A percentile compares a stretch with the other conserved stretches of the same genome.
These are phyloP conservation scores for Priceomyces haplophilus DNA, from an alignment of 805 yeast species.

Conservation along the genomic window DNA sequence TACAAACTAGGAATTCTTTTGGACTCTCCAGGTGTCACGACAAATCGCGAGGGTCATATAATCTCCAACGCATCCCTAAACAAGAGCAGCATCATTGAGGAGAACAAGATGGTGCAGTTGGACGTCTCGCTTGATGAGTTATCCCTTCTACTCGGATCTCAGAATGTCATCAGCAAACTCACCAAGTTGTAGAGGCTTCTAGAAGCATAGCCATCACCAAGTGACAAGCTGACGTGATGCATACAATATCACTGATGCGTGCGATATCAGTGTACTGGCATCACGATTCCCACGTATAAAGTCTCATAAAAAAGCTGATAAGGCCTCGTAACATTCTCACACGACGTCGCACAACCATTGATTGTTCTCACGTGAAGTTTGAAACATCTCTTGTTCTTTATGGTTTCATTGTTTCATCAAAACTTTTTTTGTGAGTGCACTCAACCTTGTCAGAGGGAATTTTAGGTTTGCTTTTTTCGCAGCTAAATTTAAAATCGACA, in stretches of 20 bases:
- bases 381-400: not conserved
- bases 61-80: conserved; percentile 25
- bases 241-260: not conserved
- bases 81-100: conserved; percentile 35
- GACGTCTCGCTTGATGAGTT: conserved; percentile 54
- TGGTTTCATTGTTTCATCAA: not conserved
- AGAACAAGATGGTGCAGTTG: conserved; percentile 48
- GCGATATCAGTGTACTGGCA: not conserved
- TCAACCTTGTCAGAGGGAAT: too few relatives aligned
- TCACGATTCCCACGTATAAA: too few relatives aligned
- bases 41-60: conserved; percentile 38
- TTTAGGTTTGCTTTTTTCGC: conserved; percentile 2
- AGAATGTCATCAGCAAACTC: conserved; percentile 18
- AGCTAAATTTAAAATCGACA: conserved; percentile 1
- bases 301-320: too few relatives aligned
- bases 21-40: conserved; percentile 43
- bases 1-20: conserved; percentile 52
- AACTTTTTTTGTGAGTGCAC: not conserved
- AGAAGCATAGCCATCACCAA: not conserved
- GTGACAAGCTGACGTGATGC: not conserved
- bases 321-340: not conserved
- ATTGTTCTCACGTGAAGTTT: not conserved
- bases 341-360: not conserved
- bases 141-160: conserved; percentile 26
- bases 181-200: conserved; percentile 16